These are phyloP conservation scores for Pyronema omphalodes DNA, from an alignment of 495 filamentous ascomycete genomes.

Conservation along the genomic window DNA sequence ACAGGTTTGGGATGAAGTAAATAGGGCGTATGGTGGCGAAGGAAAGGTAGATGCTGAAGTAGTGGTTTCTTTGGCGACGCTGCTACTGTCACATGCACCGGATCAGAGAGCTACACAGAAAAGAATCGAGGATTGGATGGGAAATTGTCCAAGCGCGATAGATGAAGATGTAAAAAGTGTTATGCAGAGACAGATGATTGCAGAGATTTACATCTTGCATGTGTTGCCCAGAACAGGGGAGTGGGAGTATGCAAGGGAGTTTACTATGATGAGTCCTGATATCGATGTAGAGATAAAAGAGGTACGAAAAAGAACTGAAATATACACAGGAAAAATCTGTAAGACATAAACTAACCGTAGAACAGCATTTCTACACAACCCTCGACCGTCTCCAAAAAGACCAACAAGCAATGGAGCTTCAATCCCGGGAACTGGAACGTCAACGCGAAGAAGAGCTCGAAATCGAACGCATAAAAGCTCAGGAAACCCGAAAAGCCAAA, in stretches of 20 bases:
- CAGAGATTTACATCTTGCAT: conserved; percentile 86
- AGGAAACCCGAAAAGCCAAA: conserved; percentile 4
- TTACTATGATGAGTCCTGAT: conserved; percentile 64
- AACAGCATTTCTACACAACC: conserved; percentile 13
- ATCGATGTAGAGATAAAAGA: conserved; percentile 87
- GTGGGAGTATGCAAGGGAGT: conserved; percentile 86
- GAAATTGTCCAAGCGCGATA: conserved; percentile 39
- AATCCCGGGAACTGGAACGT: conserved; percentile 25
- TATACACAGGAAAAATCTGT: not conserved
- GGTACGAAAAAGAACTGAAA: conserved; percentile 28
- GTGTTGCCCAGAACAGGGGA: conserved; percentile 77
- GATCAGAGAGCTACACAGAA: conserved; percentile 67
- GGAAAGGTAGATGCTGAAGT: conserved; percentile 89
- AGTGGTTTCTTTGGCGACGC: conserved; percentile 74
- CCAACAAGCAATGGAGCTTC: conserved; percentile 35
- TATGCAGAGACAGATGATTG: conserved; percentile 50
- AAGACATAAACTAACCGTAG: conserved; percentile 31
- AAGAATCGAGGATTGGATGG: conserved; percentile 77
- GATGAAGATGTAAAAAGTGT: conserved; percentile 20
- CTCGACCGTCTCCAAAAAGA: conserved; percentile 26
- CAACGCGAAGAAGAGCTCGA: conserved; percentile 13
- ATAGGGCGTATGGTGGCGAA: conserved; percentile 58
- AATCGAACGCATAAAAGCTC: conserved; percentile 7
- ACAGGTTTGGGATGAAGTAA: conserved; percentile 80
- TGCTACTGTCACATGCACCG: conserved; percentile 71